Base-by-base conservation (phyloP, 192 early-diverging fungal species). In the Umbelopsis ramanniana region DNA sequence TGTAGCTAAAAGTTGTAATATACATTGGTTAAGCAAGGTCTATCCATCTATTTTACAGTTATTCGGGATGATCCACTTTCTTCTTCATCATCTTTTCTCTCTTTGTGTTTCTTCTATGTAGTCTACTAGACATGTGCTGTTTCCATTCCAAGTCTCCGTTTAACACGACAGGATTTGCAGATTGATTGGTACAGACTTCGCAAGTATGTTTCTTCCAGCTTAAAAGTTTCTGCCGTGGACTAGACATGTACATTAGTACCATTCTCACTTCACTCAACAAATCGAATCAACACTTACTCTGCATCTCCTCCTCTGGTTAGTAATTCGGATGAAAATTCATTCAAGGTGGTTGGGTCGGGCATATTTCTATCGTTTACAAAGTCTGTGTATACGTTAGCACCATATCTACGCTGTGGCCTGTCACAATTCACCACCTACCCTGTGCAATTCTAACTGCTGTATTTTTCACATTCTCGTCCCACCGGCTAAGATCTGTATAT, bases 131-230 rank as follows among this genome's bases (percentile, higher is more conserved):
- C 10, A 91, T 53, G 68, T 97, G 95, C 67, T 93, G 89, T 46
- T 88, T 81, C 87, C 91, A 93, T 68, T 93, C 91, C 15, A 78
- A 79, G 26, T 85, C 79, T n/a, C 95, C 95, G 70, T 94, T 90
- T 23, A 96, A 84, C 67, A 77, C 79, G n/a, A 75, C 74, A 12
- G 45, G 79, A 22, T 82, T 77, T 21, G 78, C 82, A 9, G 74
- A 76, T 33, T 72, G 53, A 47, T 74, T 83, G 24, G 81, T 88
- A 71, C 95, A 97, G 0, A 93, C 78, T 21, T 75, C 76, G 68
- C 95, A 97, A 33, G 78, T 76, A 70, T 89, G 85, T 53, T 91
- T 91, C 66, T 82, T 85, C 93, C 92, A 29, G 29, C 3, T 29
- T 29, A 29, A 29, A 29, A 29, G 29, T 29, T 29, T 29, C 29